Evolutionary conservation across 2,329 filamentous ascomycete genomes (phyloP).

Genomic region (Chrysosporium keratinophilum): DNA sequence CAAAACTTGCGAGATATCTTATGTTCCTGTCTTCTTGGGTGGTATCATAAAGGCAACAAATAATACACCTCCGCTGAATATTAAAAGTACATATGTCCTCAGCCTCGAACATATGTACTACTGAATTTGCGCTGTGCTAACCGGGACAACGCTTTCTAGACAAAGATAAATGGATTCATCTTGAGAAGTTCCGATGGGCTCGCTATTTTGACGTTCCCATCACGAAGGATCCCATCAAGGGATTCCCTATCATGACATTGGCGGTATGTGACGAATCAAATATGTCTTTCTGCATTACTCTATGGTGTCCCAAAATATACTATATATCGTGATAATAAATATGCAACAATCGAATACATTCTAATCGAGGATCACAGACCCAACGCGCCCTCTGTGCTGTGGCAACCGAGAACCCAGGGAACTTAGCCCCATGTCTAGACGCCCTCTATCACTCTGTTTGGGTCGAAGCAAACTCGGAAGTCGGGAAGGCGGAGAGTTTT

Average conservation of each 20-base stretch:
- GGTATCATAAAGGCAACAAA: conserved; percentile 49
- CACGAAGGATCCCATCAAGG: conserved; percentile 32
- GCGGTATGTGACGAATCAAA: conserved; percentile 18
- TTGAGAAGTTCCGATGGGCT: conserved; percentile 47
- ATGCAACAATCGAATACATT: neutral
- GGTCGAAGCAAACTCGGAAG: conserved; percentile 38
- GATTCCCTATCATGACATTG: conserved; percentile 47
- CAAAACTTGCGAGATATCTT: conserved; percentile 44
- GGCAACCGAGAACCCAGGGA: conserved; percentile 28
- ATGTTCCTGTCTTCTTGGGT: conserved; percentile 50
- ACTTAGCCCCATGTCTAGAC: conserved; percentile 34
- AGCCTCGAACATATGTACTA: neutral
- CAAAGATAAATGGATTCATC: conserved; percentile 48
- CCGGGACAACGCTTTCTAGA: conserved; percentile 32
- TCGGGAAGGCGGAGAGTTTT: conserved; percentile 39
- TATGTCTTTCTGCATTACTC: neutral
- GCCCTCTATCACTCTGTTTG: conserved; percentile 45
- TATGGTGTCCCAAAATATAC: neutral
- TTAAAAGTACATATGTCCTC: conserved; percentile 45
- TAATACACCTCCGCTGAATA: conserved; percentile 45
- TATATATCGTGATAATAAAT: neutral
- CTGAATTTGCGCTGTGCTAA: neutral
- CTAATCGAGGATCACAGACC: conserved; percentile 18
- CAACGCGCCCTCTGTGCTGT: conserved; percentile 46
- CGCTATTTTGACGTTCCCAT: conserved; percentile 47